These are phyloP conservation scores for Camellia oleifera DNA, from an alignment of 179 eudicot species.

Conservation along the genomic window DNA sequence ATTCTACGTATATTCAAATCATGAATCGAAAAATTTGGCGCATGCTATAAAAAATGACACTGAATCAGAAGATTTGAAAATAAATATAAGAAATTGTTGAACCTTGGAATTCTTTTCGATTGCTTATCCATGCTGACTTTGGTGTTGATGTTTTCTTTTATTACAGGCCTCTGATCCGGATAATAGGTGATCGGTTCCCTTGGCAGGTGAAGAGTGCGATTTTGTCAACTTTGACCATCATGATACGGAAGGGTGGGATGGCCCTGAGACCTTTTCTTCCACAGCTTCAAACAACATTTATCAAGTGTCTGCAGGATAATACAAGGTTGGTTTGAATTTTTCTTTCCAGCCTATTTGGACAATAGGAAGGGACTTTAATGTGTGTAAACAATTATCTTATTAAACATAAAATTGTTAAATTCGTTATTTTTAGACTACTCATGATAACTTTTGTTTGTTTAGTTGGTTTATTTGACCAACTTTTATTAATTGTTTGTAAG, in stretches of 20 bases:
- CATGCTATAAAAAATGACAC: too few species aligned
- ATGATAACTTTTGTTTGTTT: background rate
- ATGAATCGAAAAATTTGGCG: too few species aligned
- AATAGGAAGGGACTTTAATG: background rate
- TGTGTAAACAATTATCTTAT: background rate
- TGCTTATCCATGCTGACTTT: background rate
- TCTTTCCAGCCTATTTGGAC: background rate
- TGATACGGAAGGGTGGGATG: slow-evolving; percentile 87
- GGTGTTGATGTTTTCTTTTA: background rate
- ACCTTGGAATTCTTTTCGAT: background rate
- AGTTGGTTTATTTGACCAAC: background rate
- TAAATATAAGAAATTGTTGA: background rate
- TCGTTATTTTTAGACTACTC: background rate
- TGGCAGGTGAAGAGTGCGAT: slow-evolving; percentile 99
- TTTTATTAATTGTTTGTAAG: background rate
- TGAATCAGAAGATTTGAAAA: too few species aligned
- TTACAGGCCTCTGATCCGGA: slow-evolving; percentile 92
- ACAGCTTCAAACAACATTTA: slow-evolving; percentile 95
- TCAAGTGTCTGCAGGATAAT: slow-evolving; percentile 87
- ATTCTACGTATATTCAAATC: background rate
- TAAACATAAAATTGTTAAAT: background rate
- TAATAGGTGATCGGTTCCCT: slow-evolving; percentile 94
- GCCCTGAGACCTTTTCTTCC: slow-evolving; percentile 96
- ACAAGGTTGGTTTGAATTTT: slow-evolving; percentile 55
- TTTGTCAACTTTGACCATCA: slow-evolving; percentile 82